Conservation (phyloP, 2,329 filamentous ascomycete species). For the Trichoderma sp. region DNA sequence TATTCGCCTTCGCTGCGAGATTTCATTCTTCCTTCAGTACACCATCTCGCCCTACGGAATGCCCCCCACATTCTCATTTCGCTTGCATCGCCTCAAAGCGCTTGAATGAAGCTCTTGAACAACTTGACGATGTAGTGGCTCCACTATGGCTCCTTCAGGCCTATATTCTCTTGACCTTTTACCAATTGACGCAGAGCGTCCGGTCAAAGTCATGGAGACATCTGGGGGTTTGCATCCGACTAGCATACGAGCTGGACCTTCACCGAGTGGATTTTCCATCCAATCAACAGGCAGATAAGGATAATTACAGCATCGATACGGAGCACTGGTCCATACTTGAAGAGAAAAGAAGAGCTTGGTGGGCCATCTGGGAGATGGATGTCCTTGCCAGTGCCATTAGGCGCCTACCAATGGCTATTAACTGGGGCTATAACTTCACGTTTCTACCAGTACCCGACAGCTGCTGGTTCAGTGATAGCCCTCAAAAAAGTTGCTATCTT, state of each 20-base stretch:
- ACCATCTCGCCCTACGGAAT: not conserved
- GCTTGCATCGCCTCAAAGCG: not conserved
- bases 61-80: not conserved
- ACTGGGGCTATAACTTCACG: too few species aligned
- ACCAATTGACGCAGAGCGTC: not conserved
- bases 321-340: not conserved
- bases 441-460: too few species aligned
- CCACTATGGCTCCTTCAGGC: not conserved
- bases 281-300: not conserved
- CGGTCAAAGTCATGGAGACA: not conserved
- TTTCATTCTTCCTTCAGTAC: not conserved
- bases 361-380: not conserved
- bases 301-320: not conserved
- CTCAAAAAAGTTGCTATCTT: not conserved
- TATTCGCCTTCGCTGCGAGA: not conserved
- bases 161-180: not conserved
- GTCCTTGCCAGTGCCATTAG: not conserved
- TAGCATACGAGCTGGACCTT: not conserved
- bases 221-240: not conserved
- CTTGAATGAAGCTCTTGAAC: not conserved
- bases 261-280: not conserved
- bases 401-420: too few species aligned
- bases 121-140: not conserved
- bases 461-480: too few species aligned
- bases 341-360: slow-evolving; percentile 1